Conservation (phyloP, 192 early-diverging fungal genomes). For the Allomyces arbusculus region DNA sequence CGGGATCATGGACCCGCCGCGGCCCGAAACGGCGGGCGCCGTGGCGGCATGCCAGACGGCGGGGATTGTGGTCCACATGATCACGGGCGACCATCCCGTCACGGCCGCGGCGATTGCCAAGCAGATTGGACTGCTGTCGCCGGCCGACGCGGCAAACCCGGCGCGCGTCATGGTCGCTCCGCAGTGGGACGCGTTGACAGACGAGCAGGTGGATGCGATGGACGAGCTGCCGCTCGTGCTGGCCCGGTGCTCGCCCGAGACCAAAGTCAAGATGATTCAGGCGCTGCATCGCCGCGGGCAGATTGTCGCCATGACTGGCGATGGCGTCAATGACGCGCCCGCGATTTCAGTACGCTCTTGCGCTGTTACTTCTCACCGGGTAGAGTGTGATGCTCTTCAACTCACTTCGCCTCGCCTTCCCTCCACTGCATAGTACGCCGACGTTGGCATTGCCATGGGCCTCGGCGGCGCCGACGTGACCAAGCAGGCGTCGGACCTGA, state of each 20-base stretch:
- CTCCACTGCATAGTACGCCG: conserved; percentile 81
- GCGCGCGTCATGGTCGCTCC: conserved; percentile 66
- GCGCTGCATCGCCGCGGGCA: conserved; percentile 62
- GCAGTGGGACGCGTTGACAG: conserved; percentile 76
- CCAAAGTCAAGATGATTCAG: conserved; percentile 85
- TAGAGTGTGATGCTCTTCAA: too few species aligned
- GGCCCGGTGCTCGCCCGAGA: conserved; percentile 88
- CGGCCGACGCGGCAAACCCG: conserved; percentile 15
- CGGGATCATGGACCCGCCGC: conserved; percentile 84
- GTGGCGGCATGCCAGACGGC: conserved; percentile 61
- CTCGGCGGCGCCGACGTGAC: conserved; percentile 88
- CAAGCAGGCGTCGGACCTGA: conserved; percentile 94
- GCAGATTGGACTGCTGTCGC: conserved; percentile 60
- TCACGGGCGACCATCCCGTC: conserved; percentile 82
- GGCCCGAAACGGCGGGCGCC: conserved; percentile 39
- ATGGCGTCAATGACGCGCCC: conserved; percentile 18
- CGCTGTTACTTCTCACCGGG: too few species aligned
- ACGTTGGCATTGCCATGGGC: conserved; percentile 96
- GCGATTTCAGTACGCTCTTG: conserved; percentile 4
- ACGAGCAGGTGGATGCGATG: conserved; percentile 58
- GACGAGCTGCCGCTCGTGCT: conserved; percentile 84
- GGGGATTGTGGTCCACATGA: conserved; percentile 86
- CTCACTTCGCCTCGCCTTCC: too few species aligned
- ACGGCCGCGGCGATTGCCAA: conserved; percentile 82
- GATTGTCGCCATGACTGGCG: conserved; percentile 72